These are phyloP conservation scores for Eragrostis tef DNA, from an alignment of 202 grass and related monocot genomes.

Conservation along the genomic window DNA sequence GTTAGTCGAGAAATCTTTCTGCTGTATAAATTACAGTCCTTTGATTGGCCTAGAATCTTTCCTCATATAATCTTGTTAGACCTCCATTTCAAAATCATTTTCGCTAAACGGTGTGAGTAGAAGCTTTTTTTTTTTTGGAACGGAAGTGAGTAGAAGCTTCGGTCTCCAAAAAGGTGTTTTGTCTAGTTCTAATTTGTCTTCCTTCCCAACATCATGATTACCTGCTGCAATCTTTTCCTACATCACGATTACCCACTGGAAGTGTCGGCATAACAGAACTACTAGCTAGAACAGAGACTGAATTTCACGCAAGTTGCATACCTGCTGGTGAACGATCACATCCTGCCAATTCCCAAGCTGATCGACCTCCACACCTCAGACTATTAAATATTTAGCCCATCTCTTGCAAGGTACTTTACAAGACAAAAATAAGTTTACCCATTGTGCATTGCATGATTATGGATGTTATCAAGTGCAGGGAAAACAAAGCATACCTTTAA, in stretches of 20 bases:
- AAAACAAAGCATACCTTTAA: not conserved
- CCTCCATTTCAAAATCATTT: too few relatives aligned
- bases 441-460: not conserved
- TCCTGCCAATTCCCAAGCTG: not conserved
- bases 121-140: too few relatives aligned
- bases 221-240: not conserved
- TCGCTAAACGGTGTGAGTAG: too few relatives aligned
- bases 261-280: not conserved
- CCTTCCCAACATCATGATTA: not conserved
- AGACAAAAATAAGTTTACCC: too few relatives aligned
- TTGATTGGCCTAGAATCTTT: not conserved
- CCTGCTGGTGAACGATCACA: not conserved
- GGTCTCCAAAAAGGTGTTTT: not conserved
- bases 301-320: not conserved
- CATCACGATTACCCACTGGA: not conserved
- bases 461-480: not conserved
- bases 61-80: not conserved
- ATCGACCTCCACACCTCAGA: not conserved
- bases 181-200: not conserved
- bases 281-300: not conserved
- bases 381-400: not conserved
- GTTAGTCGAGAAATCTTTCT: not conserved
- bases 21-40: not conserved
- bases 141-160: not conserved
- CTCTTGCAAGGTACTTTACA: slow-evolving; percentile 12